phyloP scores from a whole-genome alignment of 1,284 basidiomycete species.

The Schizophyllum commune region DNA sequence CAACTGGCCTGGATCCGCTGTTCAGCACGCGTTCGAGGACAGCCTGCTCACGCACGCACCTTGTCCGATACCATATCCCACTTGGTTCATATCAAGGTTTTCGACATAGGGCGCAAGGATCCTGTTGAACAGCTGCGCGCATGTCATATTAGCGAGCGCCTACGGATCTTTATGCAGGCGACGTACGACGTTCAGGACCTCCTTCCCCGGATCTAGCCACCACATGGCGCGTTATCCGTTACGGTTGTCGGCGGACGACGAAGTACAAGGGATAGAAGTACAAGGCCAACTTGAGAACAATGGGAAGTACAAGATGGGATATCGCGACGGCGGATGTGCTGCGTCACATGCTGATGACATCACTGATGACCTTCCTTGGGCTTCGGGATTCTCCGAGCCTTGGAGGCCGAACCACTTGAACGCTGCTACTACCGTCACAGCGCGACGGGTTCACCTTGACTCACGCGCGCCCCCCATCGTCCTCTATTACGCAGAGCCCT shows the following conservation, averaged over 20 bases:
- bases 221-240: constrained; percentile 41
- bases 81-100: constrained; percentile 91
- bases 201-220: constrained; percentile 76
- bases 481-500: no score
- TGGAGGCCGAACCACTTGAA: no score
- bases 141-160: background rate
- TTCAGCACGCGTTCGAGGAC: background rate
- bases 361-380: no score
- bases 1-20: constrained; percentile 65
- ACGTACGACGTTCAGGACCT: constrained; percentile 64
- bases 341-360: no score
- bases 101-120: constrained; percentile 95
- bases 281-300: background rate
- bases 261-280: background rate
- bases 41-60: constrained; percentile 36
- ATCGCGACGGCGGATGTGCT: no score
- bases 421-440: no score
- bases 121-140: constrained; percentile 78
- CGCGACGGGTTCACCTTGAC: no score
- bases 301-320: no score
- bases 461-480: no score
- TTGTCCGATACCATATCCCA: constrained; percentile 92
- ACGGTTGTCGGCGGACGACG: background rate
- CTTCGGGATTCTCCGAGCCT: no score
- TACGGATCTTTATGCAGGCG: constrained; percentile 1